Conservation (phyloP, 345 rosid species). For the Boechera divaricarpa region DNA sequence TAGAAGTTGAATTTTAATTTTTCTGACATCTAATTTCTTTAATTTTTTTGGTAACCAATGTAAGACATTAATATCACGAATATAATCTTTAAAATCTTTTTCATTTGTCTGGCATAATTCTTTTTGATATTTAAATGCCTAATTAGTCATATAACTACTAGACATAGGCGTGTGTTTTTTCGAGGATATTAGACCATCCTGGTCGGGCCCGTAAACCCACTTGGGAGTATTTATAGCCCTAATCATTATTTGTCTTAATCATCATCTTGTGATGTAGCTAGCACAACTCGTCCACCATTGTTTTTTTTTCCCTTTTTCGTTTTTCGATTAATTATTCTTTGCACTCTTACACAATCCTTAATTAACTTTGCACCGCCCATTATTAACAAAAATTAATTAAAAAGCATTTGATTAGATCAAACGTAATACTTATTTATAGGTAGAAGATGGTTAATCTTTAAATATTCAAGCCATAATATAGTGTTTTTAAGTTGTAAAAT, state of each 20-base stretch:
- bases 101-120: slow-evolving; percentile 1
- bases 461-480: slow-evolving; percentile 12
- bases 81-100: not conserved
- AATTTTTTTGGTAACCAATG: not conserved
- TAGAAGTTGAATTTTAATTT: not conserved
- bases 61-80: not conserved
- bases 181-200: slow-evolving; percentile 37
- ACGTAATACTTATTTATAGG: slow-evolving; percentile 5
- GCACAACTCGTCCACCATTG: slow-evolving; percentile 38
- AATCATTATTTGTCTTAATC: slow-evolving; percentile 41
- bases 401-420: not conserved
- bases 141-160: slow-evolving; percentile 22
- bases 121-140: not conserved
- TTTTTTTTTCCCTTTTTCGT: slow-evolving; percentile 1
- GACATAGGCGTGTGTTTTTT: slow-evolving; percentile 30
- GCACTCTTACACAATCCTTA: slow-evolving; percentile 38
- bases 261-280: slow-evolving; percentile 39
- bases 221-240: slow-evolving; percentile 39
- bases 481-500: not conserved
- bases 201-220: slow-evolving; percentile 45
- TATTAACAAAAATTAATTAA: not conserved
- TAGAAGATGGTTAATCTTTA: not conserved
- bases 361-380: slow-evolving; percentile 43
- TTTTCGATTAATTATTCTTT: slow-evolving; percentile 24
- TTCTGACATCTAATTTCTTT: not conserved